These are phyloP conservation scores for Juncus effusus DNA, from an alignment of 176 grass and related monocot species.

Conservation along the genomic window DNA sequence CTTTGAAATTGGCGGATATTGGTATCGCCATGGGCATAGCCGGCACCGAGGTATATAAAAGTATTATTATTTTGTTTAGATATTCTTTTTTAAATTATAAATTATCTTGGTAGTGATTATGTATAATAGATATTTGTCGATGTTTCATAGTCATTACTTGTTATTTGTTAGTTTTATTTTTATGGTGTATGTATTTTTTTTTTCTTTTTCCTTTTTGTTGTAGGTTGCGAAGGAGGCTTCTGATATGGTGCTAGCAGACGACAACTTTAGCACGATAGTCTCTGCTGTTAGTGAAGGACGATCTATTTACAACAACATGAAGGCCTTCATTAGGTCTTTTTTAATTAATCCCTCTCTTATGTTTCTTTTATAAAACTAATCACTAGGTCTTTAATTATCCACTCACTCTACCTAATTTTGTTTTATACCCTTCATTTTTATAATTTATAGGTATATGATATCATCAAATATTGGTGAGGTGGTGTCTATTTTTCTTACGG, in stretches of 20 bases:
- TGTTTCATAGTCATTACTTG: too few species aligned
- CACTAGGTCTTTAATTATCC: background rate
- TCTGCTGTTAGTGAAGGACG: constrained; percentile 29
- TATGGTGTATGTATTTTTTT: background rate
- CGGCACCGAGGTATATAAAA: constrained; percentile 31
- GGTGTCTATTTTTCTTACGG: constrained; percentile 35
- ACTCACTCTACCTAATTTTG: background rate
- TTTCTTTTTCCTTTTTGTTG: background rate
- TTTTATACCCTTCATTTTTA: background rate
- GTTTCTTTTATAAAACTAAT: background rate
- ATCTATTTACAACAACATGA: constrained; percentile 33
- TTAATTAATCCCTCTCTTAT: constrained; percentile 6
- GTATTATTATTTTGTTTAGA: too few species aligned
- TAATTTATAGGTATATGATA: constrained; percentile 35
- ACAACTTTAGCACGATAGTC: constrained; percentile 39
- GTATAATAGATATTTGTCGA: too few species aligned
- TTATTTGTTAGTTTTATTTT: too few species aligned
- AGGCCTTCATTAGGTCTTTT: constrained; percentile 38
- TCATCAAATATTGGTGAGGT: constrained; percentile 35
- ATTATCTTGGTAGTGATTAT: too few species aligned
- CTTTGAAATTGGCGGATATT: constrained; percentile 23
- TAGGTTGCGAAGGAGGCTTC: constrained; percentile 45
- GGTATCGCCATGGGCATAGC: constrained; percentile 34
- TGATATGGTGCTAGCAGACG: constrained; percentile 41
- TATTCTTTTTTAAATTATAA: constrained; percentile 1